phyloP scores from a whole-genome alignment of 305 asterid species.

The Fraxinus angustifolia region DNA sequence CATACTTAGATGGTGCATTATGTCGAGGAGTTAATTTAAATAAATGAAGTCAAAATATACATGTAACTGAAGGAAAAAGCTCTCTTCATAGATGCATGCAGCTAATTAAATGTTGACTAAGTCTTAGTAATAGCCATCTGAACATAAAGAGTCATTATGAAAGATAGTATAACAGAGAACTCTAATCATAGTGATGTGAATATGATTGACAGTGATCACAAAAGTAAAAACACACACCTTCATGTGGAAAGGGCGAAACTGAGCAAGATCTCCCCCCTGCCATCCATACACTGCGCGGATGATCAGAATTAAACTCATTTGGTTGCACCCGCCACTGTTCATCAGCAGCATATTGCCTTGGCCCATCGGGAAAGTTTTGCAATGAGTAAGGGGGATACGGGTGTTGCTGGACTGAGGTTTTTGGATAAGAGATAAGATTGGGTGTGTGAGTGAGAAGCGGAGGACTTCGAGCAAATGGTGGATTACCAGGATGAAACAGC shows the following conservation, averaged over 20 bases:
- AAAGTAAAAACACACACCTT: conserved; percentile 43
- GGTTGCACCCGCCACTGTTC: conserved; percentile 65
- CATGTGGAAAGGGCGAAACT: conserved; percentile 58
- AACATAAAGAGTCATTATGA: not conserved
- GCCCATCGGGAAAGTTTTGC: conserved; percentile 55
- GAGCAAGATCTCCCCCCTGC: conserved; percentile 57
- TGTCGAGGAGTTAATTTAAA: not conserved
- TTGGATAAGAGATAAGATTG: conserved; percentile 64
- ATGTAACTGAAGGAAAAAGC: not conserved
- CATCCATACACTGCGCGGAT: conserved; percentile 58
- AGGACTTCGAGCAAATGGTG: conserved; percentile 63
- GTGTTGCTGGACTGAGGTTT: conserved; percentile 52
- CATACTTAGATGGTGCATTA: not conserved
- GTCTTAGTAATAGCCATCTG: not conserved
- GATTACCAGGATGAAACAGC: conserved; percentile 48
- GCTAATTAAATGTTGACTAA: not conserved
- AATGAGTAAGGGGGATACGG: conserved; percentile 49
- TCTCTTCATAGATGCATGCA: not conserved
- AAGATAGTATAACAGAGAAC: not conserved
- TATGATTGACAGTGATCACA: not conserved
- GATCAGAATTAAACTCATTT: conserved; percentile 49
- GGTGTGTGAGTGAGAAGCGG: conserved; percentile 53
- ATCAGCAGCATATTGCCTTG: conserved; percentile 53
- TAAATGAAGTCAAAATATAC: not conserved
- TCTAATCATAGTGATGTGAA: not conserved